Conservation (phyloP, 306 rosid species). For the Prunus mira region DNA sequence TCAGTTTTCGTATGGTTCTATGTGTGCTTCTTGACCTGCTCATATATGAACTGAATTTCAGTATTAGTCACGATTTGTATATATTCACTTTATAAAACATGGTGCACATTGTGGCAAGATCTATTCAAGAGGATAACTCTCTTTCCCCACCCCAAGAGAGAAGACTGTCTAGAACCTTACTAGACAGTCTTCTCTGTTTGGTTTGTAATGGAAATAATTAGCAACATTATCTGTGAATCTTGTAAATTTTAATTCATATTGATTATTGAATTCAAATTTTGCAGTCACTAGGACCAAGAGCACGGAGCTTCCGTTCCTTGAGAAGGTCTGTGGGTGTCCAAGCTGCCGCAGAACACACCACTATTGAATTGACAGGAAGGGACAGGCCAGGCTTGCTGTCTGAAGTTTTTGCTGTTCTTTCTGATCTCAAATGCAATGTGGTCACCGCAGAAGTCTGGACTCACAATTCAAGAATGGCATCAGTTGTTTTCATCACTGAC, state of each 20-base stretch:
- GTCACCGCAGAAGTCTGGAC: slow-evolving; percentile 99
- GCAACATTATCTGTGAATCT: slow-evolving; percentile 1
- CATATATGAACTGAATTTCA: background rate
- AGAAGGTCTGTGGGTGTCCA: slow-evolving; percentile 92
- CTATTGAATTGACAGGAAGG: slow-evolving; percentile 83
- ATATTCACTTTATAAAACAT: background rate
- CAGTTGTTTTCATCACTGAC: slow-evolving; percentile 77
- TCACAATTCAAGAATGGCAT: slow-evolving; percentile 96
- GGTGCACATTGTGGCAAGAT: background rate
- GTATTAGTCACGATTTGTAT: background rate
- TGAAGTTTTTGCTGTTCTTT: slow-evolving; percentile 91
- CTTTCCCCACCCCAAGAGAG: too few species aligned
- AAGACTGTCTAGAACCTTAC: too few species aligned
- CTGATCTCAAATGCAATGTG: slow-evolving; percentile 93
- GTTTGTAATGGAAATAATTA: background rate
- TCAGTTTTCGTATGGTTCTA: background rate
- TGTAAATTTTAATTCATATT: slow-evolving; percentile 16
- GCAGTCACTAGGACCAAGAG: slow-evolving; percentile 85
- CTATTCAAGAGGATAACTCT: too few species aligned
- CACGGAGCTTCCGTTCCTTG: slow-evolving; percentile 68
- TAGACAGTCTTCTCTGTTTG: background rate
- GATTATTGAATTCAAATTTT: slow-evolving; percentile 19
- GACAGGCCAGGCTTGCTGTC: slow-evolving; percentile 96
- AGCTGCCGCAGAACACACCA: slow-evolving; percentile 69
- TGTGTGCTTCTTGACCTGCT: background rate